Base-by-base conservation (phyloP, 345 rosid genomes). In the Salix udensis region DNA sequence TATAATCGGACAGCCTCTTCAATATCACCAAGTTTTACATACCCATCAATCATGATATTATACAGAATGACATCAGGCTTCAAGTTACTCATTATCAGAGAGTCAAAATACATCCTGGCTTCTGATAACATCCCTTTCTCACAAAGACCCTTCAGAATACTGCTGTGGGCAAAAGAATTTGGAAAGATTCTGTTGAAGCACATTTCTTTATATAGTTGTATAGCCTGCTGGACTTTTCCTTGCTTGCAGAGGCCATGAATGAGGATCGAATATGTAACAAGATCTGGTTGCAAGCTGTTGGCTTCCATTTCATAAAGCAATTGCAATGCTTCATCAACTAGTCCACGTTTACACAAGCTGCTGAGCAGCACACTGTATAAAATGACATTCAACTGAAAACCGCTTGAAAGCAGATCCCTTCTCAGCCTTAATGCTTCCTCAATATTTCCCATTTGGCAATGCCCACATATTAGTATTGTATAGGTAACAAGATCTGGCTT, bases 211-310 rank as follows among this genome's bases (percentile, higher is more conserved):
- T 83, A 91, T 21, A 93, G 85, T 73, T 76, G 74, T 75, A 87
- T 84, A 79, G 93, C 97, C 72, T 75, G 71, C 30, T 84, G 79
- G 44, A 90, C 76, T 74, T 91, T 80, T 76, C 93, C 94, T 85
- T 86, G 82, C 85, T 85, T 91, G 84, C 97, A 93, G 44, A 93
- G 87, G 16, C 89, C 89, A 78, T 83, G 91, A 79, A 93, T 86
- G 80, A 91, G 90, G 67, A 90, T 81, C 31, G 94, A 89, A 72
- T 93, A 93, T 36, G 87, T 85, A 70, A 91, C 79, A 31, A 88
- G 82, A 71, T 91, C 94, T 64, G 87, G 89, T 53, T 80, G 74
- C 65, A 88, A 70, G 65, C 89, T 89, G 74, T 65, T 72, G 65
- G 81, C 87, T 81, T 88, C 82, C 90, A 90, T 86, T 72, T 86